Evolutionary conservation across 768 basidiomycete species (phyloP).

Genomic region (Suillus hirtellus): DNA sequence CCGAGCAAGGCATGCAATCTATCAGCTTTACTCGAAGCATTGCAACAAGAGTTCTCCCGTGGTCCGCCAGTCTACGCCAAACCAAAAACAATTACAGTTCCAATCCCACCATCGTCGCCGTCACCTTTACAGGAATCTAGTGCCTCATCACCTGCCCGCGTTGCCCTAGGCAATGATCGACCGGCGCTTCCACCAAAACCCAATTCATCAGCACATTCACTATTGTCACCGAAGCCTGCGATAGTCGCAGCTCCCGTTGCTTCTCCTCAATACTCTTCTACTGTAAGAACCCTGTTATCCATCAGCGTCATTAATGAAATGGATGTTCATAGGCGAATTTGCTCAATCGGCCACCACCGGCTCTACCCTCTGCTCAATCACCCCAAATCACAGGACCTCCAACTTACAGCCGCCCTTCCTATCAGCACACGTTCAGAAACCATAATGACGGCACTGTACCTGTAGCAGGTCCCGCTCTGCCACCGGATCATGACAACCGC

Average conservation of each 20-base stretch:
- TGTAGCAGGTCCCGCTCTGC: conserved; percentile 23
- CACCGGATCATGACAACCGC: conserved; percentile 31
- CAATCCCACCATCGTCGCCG: conserved; percentile 15
- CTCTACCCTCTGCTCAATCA: conserved; percentile 24
- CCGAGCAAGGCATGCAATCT: conserved; percentile 70
- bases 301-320: background rate
- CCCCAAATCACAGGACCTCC: conserved; percentile 10
- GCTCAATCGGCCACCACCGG: conserved; percentile 39
- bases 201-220: conserved; percentile 17
- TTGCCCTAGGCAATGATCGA: conserved; percentile 25
- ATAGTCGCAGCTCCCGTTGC: conserved; percentile 11
- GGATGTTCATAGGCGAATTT: conserved; percentile 23
- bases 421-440: conserved; percentile 18
- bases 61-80: conserved; percentile 91
- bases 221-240: conserved; percentile 21
- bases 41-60: conserved; percentile 81
- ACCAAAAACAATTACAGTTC: conserved; percentile 43
- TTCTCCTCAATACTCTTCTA: conserved; percentile 16
- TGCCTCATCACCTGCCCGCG: conserved; percentile 18
- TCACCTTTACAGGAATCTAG: conserved; percentile 21
- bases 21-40: conserved; percentile 67
- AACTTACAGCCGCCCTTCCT: conserved; percentile 12
- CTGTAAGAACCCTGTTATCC: background rate
- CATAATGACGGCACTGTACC: conserved; percentile 22
- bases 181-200: conserved; percentile 44